These are phyloP conservation scores for Quercus parvula DNA, from an alignment of 306 rosid species.

Conservation along the genomic window DNA sequence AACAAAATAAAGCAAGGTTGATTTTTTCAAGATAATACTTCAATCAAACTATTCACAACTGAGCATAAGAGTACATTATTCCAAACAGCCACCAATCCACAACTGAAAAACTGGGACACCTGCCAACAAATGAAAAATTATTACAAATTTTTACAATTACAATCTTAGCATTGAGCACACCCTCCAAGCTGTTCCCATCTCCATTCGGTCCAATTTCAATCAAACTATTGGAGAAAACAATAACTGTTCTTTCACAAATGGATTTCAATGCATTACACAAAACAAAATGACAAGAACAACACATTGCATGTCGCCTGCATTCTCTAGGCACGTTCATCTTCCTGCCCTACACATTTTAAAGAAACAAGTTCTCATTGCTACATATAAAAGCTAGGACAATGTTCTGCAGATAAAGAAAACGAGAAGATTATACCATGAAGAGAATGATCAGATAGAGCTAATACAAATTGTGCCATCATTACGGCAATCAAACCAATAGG, in stretches of 20 bases:
- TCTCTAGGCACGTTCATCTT: not conserved
- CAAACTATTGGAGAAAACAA: no score
- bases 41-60: not conserved
- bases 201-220: not conserved
- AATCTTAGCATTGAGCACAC: not conserved
- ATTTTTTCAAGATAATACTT: not conserved
- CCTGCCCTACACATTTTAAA: not conserved
- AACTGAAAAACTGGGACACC: not conserved
- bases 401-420: not conserved
- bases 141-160: not conserved
- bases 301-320: not conserved
- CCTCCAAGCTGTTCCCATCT: not conserved
- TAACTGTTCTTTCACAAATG: not conserved
- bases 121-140: not conserved
- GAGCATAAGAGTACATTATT: not conserved
- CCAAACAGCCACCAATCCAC: not conserved
- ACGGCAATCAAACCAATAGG: conserved; percentile 62
- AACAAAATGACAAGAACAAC: not conserved
- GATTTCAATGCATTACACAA: not conserved
- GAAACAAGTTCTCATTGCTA: not conserved
- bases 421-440: not conserved
- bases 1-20: not conserved
- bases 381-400: not conserved
- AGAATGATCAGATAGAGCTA: conserved; percentile 6
- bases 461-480: conserved; percentile 27